Evolutionary conservation across 805 yeast species (phyloP), one percentile per base, ranked within the genome.

Genomic region (Pichia ethanolica): DNA sequence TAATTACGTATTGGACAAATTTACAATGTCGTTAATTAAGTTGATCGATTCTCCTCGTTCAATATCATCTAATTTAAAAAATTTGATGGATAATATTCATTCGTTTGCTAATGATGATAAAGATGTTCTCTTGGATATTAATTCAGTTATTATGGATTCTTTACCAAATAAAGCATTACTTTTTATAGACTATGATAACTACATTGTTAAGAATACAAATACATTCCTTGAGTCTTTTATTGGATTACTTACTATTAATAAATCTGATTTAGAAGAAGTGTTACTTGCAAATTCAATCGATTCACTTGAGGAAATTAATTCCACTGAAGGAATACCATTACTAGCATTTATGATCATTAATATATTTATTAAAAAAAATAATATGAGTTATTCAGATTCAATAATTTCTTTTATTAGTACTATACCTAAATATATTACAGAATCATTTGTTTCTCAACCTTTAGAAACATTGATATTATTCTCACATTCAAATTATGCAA

Each of bases 361-460:
- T 14, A 49, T 53, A 7, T 58, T 63, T 20, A 56, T 72, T 5
- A 54, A 52, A 35, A 48, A 55, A 12, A 59, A 65, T 37, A 12
- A 58, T 5, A 35, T 47, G 0, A 50, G 54, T 8, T 65, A 53
- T 46, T 28, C 50, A 4, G 51, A 61, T 0, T 59, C 61, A n/a
- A 59, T 79, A 1, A 55, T 59, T 0, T 57, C 59, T 4, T 65
- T 74, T 40, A 52, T 75, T 14, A 56, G 56, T 20, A 65, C 64
- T 13, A 14, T 77, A 7, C 70, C 74, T 5, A 55, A 59, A 1
- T 60, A 61, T 52, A 51, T 73, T 6, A 62, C 69, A 0, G 56
- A 63, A 6, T 42, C 50, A 0, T 61, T 63, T 14, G 56, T 65
- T 44, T 70, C 65, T 5, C 42, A 47, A 9, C 70, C 73, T 2